Evolutionary conservation across 495 filamentous ascomycete species (phyloP).

Genomic region (Parachaetomium inaequale): DNA sequence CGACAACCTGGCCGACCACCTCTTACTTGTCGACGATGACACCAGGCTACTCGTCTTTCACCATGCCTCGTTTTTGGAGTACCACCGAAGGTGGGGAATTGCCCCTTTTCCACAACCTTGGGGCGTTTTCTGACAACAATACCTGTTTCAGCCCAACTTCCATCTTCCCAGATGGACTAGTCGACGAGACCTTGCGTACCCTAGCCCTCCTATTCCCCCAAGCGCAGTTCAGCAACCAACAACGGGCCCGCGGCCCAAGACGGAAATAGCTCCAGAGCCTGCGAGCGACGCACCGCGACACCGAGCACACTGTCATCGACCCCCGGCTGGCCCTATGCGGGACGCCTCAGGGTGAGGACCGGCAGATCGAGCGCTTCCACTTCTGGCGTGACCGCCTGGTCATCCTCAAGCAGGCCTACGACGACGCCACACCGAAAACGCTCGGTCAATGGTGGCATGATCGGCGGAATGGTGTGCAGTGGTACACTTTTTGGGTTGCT

Average conservation of each 20-base stretch:
- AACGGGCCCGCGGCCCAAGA: constrained; percentile 19
- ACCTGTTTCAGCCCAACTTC: too few species aligned
- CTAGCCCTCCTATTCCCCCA: constrained; percentile 46
- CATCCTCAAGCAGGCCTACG: constrained; percentile 50
- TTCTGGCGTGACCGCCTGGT: constrained; percentile 53
- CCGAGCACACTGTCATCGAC: neutral
- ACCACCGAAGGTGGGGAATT: constrained; percentile 14
- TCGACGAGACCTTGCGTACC: constrained; percentile 46
- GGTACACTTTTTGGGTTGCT: constrained; percentile 54
- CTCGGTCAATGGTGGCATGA: constrained; percentile 51
- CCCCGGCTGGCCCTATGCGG: neutral
- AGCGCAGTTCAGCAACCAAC: constrained; percentile 6
- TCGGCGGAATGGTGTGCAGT: constrained; percentile 47
- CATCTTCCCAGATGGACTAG: constrained; percentile 34
- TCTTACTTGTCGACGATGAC: constrained; percentile 41
- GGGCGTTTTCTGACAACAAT: too few species aligned
- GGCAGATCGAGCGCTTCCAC: constrained; percentile 38
- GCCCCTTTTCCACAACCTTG: too few species aligned
- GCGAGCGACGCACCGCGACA: neutral
- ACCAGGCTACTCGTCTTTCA: constrained; percentile 45
- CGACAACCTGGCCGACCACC: constrained; percentile 46
- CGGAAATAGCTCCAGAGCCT: constrained; percentile 19
- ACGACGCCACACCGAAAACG: constrained; percentile 45
- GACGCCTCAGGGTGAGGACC: neutral
- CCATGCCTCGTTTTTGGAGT: constrained; percentile 40